Conservation (phyloP, 768 basidiomycete genomes). For the Scleroderma bovista region DNA sequence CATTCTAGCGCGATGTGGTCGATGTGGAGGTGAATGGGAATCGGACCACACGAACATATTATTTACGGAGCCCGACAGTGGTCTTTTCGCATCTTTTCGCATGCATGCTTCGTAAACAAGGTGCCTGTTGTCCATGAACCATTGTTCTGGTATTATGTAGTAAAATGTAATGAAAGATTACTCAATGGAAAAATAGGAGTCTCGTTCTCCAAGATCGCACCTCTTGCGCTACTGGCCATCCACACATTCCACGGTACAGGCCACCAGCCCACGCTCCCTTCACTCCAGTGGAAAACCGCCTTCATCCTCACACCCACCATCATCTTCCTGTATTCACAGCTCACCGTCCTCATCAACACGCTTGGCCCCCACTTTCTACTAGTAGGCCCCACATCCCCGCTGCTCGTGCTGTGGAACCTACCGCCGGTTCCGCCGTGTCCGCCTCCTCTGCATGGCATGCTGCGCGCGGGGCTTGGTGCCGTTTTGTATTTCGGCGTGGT, state of each 20-base stretch:
- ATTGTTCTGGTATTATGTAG: too few species aligned
- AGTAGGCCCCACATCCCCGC: constrained; percentile 58
- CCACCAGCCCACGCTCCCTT: constrained; percentile 84
- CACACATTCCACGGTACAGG: constrained; percentile 85
- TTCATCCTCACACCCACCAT: constrained; percentile 74
- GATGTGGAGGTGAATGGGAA: too few species aligned
- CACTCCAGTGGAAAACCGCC: constrained; percentile 93
- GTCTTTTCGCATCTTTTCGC: too few species aligned
- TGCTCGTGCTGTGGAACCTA: constrained; percentile 81
- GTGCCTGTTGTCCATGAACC: too few species aligned
- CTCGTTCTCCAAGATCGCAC: too few species aligned
- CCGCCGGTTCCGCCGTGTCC: constrained; percentile 43
- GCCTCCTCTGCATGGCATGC: constrained; percentile 34
- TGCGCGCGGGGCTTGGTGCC: constrained; percentile 56
- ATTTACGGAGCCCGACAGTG: too few species aligned
- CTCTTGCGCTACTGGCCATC: constrained; percentile 70
- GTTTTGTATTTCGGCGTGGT: constrained; percentile 64
- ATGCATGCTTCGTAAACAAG: too few species aligned
- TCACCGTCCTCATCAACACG: constrained; percentile 74
- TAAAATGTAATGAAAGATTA: too few species aligned
- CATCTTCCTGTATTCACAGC: constrained; percentile 64
- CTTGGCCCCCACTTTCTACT: constrained; percentile 70
- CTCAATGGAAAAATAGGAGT: too few species aligned
- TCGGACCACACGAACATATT: too few species aligned
- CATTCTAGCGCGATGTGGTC: too few species aligned